Evolutionary conservation across 805 yeast species (phyloP).

Genomic region (Saturnispora bothae): DNA sequence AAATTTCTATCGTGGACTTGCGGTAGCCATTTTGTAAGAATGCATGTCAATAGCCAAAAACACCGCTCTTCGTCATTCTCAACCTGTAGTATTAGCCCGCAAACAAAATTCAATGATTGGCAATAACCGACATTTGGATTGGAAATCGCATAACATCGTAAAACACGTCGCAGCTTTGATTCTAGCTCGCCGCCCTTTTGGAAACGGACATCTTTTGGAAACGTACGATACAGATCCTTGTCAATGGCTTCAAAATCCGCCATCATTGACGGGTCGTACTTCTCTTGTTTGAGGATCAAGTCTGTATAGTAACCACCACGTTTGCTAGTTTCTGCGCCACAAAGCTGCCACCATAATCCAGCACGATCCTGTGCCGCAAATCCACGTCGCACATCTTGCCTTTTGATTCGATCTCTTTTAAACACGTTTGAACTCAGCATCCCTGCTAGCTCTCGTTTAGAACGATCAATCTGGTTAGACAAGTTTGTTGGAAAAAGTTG

Average conservation of each 20-base stretch:
- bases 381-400: slow-evolving; percentile 1
- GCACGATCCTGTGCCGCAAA: neutral
- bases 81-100: slow-evolving; percentile 74
- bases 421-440: slow-evolving; percentile 1
- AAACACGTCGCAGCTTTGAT: slow-evolving; percentile 67
- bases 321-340: slow-evolving; percentile 3
- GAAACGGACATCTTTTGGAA: slow-evolving; percentile 86
- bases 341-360: neutral
- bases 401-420: neutral
- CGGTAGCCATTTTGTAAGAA: slow-evolving; percentile 77
- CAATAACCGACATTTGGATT: slow-evolving; percentile 92
- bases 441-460: too few species aligned
- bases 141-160: slow-evolving; percentile 73
- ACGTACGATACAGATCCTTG: slow-evolving; percentile 85
- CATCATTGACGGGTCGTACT: neutral
- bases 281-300: slow-evolving; percentile 1
- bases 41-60: slow-evolving; percentile 91
- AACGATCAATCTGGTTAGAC: too few species aligned
- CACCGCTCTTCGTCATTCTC: slow-evolving; percentile 88
- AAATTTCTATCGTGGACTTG: slow-evolving; percentile 83
- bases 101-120: slow-evolving; percentile 86
- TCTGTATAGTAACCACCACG: slow-evolving; percentile 1
- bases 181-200: slow-evolving; percentile 39
- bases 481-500: too few species aligned
- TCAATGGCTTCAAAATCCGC: slow-evolving; percentile 78